Evolutionary conservation across 2,329 filamentous ascomycete genomes (phyloP).

Genomic region (Aulographum hederae): DNA sequence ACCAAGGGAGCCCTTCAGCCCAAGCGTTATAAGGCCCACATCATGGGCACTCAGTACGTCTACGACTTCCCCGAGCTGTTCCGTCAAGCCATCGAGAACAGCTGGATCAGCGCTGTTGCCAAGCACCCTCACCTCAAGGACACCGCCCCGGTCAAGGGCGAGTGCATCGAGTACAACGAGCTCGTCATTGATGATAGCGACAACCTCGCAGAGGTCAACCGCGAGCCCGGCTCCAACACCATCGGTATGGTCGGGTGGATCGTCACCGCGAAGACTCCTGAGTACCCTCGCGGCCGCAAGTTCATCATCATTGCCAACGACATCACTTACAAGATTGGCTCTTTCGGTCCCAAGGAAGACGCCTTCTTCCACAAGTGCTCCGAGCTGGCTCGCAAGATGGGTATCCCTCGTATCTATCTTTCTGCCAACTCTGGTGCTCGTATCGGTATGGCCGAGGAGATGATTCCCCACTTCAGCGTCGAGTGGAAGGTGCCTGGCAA

Average conservation of each 20-base stretch:
- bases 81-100: conserved; percentile 93
- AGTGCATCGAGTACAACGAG: conserved; percentile 88
- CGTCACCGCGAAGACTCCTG: conserved; percentile 81
- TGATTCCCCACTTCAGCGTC: conserved; percentile 93
- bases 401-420: conserved; percentile 91
- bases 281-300: conserved; percentile 80
- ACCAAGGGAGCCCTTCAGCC: conserved; percentile 98
- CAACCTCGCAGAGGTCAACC: conserved; percentile 78
- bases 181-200: conserved; percentile 89
- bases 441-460: conserved; percentile 87
- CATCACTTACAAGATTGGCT: conserved; percentile 97
- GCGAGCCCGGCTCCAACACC: conserved; percentile 85
- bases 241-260: conserved; percentile 99
- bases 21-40: conserved; percentile 96
- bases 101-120: conserved; percentile 61
- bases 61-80: conserved; percentile 99
- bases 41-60: conserved; percentile 98
- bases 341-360: conserved; percentile 90
- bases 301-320: conserved; percentile 98
- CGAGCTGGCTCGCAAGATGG: conserved; percentile 80
- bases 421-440: conserved; percentile 98
- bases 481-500: conserved; percentile 78
- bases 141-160: conserved; percentile 68
- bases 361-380: conserved; percentile 99
- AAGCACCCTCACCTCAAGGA: conserved; percentile 56